phyloP scores from a whole-genome alignment of 176 grass and related monocot genomes.

The Hyparrhenia diplandra region DNA sequence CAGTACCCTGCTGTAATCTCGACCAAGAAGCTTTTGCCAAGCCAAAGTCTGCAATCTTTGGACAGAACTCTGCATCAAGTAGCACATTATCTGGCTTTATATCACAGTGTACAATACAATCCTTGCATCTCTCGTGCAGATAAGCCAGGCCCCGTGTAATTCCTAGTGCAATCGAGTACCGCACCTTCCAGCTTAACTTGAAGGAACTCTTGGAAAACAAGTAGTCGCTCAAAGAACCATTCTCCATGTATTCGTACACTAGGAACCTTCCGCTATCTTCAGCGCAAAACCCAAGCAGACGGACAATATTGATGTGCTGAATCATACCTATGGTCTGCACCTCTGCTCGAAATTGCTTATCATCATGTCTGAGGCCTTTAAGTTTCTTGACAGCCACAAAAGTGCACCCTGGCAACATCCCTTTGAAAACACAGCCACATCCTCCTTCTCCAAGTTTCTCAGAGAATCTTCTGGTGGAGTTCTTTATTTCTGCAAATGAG shows the following conservation, averaged over 20 bases:
- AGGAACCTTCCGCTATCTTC: background rate
- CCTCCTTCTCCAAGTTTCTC: conserved; percentile 39
- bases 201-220: background rate
- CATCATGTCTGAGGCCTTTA: background rate
- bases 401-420: background rate
- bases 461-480: conserved; percentile 20
- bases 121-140: conserved; percentile 37
- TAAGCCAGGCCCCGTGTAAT: conserved; percentile 39
- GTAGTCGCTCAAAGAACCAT: conserved; percentile 33
- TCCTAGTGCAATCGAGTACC: conserved; percentile 17
- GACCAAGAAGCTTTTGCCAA: conserved; percentile 26
- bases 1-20: conserved; percentile 28
- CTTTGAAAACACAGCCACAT: conserved; percentile 45
- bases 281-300: conserved; percentile 37
- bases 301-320: conserved; percentile 40
- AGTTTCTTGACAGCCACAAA: conserved; percentile 28
- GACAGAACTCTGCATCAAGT: conserved; percentile 14
- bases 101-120: conserved; percentile 29
- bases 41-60: conserved; percentile 38
- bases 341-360: conserved; percentile 47
- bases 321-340: conserved; percentile 47
- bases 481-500: conserved; percentile 18
- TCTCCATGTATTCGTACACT: conserved; percentile 39
- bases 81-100: conserved; percentile 33
- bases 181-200: conserved; percentile 26